Conservation (phyloP, 108 stramenopile genomes). For the Mayamaea pseudoterrestris region DNA sequence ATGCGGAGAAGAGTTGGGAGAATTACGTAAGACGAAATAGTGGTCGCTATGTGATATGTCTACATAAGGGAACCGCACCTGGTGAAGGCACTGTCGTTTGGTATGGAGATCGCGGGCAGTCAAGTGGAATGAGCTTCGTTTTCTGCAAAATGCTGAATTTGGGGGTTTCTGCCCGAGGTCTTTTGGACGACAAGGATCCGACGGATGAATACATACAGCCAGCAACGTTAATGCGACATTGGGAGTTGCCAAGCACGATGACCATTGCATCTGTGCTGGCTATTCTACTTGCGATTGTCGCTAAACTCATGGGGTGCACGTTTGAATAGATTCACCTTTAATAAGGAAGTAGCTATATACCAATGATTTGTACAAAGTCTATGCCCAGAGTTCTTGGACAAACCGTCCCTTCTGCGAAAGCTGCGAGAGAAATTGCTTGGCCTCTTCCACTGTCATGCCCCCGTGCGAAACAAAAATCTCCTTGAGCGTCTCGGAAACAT, state of each 20-base stretch:
- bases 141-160: slow-evolving; percentile 7
- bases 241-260: too few species aligned
- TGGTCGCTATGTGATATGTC: background rate
- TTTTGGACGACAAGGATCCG: too few species aligned
- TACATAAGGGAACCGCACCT: background rate
- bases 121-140: background rate
- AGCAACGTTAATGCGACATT: too few species aligned
- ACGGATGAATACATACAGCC: too few species aligned
- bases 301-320: too few species aligned
- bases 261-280: too few species aligned
- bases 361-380: background rate
- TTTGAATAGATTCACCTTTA: background rate
- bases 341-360: background rate
- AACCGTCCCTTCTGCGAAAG: slow-evolving; percentile 52
- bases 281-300: too few species aligned
- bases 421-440: slow-evolving; percentile 56
- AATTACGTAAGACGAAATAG: background rate
- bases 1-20: slow-evolving; percentile 6
- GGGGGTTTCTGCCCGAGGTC: too few species aligned
- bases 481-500: slow-evolving; percentile 64
- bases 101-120: slow-evolving; percentile 6
- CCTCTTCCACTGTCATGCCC: slow-evolving; percentile 34
- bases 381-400: slow-evolving; percentile 80
- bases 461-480: slow-evolving; percentile 37
- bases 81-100: background rate